phyloP scores from a whole-genome alignment of 768 basidiomycete genomes.

The Trametopsis cervina region DNA sequence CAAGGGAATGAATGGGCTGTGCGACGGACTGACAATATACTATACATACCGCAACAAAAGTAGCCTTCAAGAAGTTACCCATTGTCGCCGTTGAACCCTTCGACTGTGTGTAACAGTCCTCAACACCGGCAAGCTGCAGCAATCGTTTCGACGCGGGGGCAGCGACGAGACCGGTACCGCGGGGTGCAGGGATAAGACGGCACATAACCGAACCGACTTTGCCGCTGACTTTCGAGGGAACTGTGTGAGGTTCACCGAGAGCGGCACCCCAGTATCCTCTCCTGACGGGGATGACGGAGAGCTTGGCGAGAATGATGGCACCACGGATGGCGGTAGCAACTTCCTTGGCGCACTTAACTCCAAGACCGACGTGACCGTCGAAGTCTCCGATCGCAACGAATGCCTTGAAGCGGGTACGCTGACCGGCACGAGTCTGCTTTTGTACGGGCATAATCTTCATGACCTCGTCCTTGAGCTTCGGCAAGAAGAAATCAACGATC shows the following conservation, averaged over 20 bases:
- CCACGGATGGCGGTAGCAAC: constrained; percentile 99
- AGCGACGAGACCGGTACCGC: constrained; percentile 99
- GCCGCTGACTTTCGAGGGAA: constrained; percentile 96
- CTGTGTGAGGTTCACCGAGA: constrained; percentile 98
- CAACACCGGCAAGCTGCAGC: constrained; percentile 94
- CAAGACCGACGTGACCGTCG: constrained; percentile 97
- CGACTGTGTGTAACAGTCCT: constrained; percentile 96
- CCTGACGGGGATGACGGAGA: constrained; percentile 96
- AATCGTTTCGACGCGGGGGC: constrained; percentile 96
- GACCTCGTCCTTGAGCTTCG: constrained; percentile 98
- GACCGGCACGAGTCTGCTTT: constrained; percentile 99
- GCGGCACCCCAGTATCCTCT: constrained; percentile 99
- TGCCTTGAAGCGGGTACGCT: constrained; percentile 99
- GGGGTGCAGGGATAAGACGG: constrained; percentile 95
- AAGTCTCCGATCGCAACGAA: constrained; percentile 99
- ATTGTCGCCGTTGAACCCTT: constrained; percentile 98
- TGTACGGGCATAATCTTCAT: constrained; percentile 99
- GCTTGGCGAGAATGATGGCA: constrained; percentile 97
- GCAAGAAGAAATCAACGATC: constrained; percentile 99
- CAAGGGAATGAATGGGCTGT: background rate
- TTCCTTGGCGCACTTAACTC: constrained; percentile 99
- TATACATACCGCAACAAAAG: constrained; percentile 76
- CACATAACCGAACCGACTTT: constrained; percentile 99
- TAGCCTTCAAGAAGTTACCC: constrained; percentile 99
- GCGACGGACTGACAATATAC: background rate